phyloP scores from a whole-genome alignment of 140 eudicot species.

The Flaveria floridana region DNA sequence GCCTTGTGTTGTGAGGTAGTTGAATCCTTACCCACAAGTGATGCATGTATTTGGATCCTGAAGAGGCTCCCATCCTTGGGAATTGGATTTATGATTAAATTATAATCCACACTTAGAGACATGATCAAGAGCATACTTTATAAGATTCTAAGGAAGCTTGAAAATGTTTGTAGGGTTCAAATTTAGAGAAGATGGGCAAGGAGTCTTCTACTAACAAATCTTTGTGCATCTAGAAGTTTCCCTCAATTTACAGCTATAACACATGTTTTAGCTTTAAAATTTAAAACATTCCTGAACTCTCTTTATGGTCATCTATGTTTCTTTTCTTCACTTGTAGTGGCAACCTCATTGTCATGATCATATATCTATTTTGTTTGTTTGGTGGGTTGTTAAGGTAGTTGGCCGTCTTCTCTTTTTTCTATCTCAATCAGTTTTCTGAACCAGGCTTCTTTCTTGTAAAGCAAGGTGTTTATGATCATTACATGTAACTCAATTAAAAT shows the following conservation, averaged over 20 bases:
- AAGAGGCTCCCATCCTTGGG: not conserved
- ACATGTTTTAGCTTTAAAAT: not conserved
- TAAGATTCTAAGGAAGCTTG: not conserved
- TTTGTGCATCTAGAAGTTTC: constrained; percentile 3
- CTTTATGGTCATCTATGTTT: constrained; percentile 8
- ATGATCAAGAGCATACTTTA: not conserved
- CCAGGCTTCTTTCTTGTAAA: not conserved
- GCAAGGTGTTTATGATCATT: too few relatives aligned
- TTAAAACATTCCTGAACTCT: not conserved
- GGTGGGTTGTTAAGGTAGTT: not conserved
- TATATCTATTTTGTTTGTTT: not conserved
- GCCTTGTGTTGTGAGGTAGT: not conserved
- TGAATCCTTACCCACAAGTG: not conserved
- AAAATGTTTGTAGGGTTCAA: not conserved
- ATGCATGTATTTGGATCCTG: not conserved
- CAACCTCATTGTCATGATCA: not conserved
- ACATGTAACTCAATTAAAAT: too few relatives aligned
- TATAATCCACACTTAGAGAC: not conserved
- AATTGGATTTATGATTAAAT: not conserved
- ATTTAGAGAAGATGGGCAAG: not conserved
- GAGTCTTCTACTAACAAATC: not conserved
- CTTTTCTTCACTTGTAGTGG: not conserved
- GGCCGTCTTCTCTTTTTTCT: not conserved
- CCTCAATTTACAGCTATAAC: not conserved
- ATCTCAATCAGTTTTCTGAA: not conserved